A percentile compares a stretch with the other conserved stretches of the same genome.
Evolutionary conservation across 2,329 filamentous ascomycete species (phyloP).

Genomic region (Balansia obtecta): DNA sequence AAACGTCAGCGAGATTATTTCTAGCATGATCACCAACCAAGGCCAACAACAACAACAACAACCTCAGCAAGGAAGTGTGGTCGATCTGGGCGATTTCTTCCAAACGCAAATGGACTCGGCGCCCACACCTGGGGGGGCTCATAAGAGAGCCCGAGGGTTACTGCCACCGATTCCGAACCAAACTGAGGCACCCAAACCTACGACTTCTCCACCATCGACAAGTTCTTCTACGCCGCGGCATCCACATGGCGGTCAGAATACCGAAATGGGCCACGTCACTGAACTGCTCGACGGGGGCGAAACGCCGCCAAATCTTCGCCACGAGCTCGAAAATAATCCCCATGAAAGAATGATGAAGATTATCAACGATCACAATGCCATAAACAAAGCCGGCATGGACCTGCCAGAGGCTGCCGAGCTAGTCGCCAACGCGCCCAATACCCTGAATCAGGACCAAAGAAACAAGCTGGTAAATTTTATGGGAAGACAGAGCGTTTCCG

Average conservation of each 20-base stretch:
- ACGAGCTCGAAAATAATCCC: slow-evolving; percentile 44
- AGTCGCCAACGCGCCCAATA: slow-evolving; percentile 42
- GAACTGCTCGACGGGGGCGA: slow-evolving; percentile 46
- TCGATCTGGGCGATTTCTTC: slow-evolving; percentile 48
- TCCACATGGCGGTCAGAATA: slow-evolving; percentile 18
- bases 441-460: slow-evolving; percentile 43
- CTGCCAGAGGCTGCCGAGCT: slow-evolving; percentile 38
- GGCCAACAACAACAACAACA: slow-evolving; percentile 28
- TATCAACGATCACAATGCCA: slow-evolving; percentile 51
- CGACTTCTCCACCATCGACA: slow-evolving; percentile 17
- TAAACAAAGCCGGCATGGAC: slow-evolving; percentile 33
- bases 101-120: slow-evolving; percentile 30
- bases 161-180: slow-evolving; percentile 39
- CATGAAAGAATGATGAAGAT: slow-evolving; percentile 53
- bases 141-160: slow-evolving; percentile 41
- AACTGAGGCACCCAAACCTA: slow-evolving; percentile 14
- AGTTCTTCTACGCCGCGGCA: slow-evolving; percentile 18
- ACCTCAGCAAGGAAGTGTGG: slow-evolving; percentile 42
- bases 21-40: slow-evolving; percentile 54
- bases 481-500: slow-evolving; percentile 28
- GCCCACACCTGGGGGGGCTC: slow-evolving; percentile 25
- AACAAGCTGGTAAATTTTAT: slow-evolving; percentile 48
- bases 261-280: slow-evolving; percentile 44
- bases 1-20: slow-evolving; percentile 76
- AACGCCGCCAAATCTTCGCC: slow-evolving; percentile 37